Evolutionary conservation across 2,329 filamentous ascomycete genomes (phyloP).

Genomic region (Pseudonectria buxi): DNA sequence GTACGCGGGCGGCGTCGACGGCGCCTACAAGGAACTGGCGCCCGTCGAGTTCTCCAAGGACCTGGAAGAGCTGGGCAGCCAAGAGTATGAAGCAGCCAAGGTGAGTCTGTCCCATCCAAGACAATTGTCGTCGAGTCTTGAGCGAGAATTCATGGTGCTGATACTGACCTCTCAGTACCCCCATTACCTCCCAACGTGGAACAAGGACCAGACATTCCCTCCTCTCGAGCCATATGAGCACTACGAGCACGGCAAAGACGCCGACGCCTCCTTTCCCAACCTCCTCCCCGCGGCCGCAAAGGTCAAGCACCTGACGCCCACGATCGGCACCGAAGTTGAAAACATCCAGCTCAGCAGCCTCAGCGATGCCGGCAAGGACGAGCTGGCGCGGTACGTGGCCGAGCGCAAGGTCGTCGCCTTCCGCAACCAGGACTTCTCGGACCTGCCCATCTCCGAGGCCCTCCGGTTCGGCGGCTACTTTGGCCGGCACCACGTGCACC

Average conservation of each 20-base stretch:
- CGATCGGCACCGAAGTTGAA: slow-evolving; percentile 64
- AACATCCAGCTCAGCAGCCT: slow-evolving; percentile 67
- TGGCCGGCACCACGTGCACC: slow-evolving; percentile 75
- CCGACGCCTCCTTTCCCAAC: slow-evolving; percentile 62
- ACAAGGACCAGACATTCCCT: slow-evolving; percentile 55
- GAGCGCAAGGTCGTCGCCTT: slow-evolving; percentile 75
- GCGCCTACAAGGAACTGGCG: slow-evolving; percentile 19
- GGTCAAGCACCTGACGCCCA: slow-evolving; percentile 59
- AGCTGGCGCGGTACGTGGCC: slow-evolving; percentile 68
- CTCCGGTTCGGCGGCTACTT: slow-evolving; percentile 68
- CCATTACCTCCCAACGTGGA: slow-evolving; percentile 68
- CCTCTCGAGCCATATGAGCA: slow-evolving; percentile 65
- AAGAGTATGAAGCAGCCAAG: slow-evolving; percentile 17
- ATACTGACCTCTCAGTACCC: slow-evolving; percentile 43
- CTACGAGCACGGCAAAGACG: slow-evolving; percentile 69
- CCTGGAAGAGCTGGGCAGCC: slow-evolving; percentile 14
- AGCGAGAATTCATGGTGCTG: too few relatives aligned
- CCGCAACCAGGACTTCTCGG: slow-evolving; percentile 65
- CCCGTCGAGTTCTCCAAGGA: slow-evolving; percentile 14
- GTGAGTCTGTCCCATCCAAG: slow-evolving; percentile 6
- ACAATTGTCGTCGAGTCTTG: background rate
- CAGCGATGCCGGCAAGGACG: slow-evolving; percentile 62
- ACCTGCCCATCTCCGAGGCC: slow-evolving; percentile 63
- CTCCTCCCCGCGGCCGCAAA: slow-evolving; percentile 50
- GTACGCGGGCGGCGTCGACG: slow-evolving; percentile 20